These are phyloP conservation scores for Gracilaria gracilis DNA, from an alignment of 23 red algal species.

Conservation along the genomic window DNA sequence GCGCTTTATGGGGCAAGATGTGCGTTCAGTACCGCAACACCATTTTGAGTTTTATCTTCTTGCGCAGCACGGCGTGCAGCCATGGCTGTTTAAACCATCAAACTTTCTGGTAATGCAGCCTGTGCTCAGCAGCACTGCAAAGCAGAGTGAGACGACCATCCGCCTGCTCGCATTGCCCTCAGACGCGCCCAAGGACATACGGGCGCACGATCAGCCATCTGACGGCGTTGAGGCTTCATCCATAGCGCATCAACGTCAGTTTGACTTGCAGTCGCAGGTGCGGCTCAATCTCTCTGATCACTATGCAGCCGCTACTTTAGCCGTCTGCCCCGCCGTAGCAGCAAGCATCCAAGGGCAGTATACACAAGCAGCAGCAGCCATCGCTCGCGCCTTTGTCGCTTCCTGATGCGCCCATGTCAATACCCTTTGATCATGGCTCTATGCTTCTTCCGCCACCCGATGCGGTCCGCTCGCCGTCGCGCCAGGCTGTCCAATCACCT, in stretches of 20 bases:
- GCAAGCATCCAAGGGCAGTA: background rate
- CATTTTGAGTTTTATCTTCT: slow-evolving; percentile 11
- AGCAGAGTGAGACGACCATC: background rate
- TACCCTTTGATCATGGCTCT: background rate
- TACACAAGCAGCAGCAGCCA: background rate
- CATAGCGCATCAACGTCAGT: background rate
- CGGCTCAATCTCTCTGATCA: background rate
- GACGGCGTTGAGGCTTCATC: background rate
- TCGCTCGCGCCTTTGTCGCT: background rate
- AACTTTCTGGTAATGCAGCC: slow-evolving; percentile 12
- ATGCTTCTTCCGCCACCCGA: background rate
- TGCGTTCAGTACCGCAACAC: slow-evolving; percentile 1
- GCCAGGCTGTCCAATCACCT: background rate
- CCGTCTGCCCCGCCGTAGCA: background rate
- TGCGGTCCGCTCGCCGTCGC: slow-evolving; percentile 2
- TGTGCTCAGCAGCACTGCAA: background rate
- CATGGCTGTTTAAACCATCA: slow-evolving; percentile 7
- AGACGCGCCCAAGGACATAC: background rate
- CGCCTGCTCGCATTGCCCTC: background rate
- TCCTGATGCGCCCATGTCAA: background rate
- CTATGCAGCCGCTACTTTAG: background rate
- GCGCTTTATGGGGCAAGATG: background rate
- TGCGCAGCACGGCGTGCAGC: slow-evolving; percentile 8
- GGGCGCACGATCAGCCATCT: background rate
- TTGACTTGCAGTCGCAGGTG: background rate